phyloP scores from a whole-genome alignment of 2,329 filamentous ascomycete genomes.

The Herpotrichia juniperi region DNA sequence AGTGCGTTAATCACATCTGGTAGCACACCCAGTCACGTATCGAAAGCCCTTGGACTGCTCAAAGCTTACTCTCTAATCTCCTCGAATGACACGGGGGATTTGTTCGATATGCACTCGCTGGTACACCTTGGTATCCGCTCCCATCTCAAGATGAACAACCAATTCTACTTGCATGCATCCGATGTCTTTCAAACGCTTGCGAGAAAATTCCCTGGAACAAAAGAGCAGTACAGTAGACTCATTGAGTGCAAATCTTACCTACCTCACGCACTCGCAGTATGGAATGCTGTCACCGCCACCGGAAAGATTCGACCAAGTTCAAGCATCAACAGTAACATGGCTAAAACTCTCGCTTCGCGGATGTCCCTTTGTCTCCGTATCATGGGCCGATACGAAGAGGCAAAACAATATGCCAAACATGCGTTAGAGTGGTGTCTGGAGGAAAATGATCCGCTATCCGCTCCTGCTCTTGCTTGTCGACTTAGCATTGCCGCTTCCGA shows the following conservation, averaged over 20 bases:
- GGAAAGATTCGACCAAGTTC: background rate
- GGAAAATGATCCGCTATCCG: background rate
- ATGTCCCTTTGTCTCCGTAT: conserved; percentile 6
- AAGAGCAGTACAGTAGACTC: conserved; percentile 3
- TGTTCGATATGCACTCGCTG: conserved; percentile 1
- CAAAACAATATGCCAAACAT: conserved; percentile 1
- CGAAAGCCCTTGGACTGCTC: background rate
- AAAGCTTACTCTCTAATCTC: conserved; percentile 4
- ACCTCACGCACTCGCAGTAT: conserved; percentile 5
- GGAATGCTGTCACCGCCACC: background rate
- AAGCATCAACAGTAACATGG: background rate
- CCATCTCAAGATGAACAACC: background rate
- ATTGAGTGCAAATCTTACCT: background rate
- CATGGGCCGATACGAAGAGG: conserved; percentile 1
- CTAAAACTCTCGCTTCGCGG: conserved; percentile 2
- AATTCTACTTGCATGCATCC: background rate
- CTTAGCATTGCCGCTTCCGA: background rate
- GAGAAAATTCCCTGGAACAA: background rate
- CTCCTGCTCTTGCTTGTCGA: background rate
- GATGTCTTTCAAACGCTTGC: background rate
- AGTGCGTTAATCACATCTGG: background rate
- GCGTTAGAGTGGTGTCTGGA: background rate
- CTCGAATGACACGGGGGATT: background rate
- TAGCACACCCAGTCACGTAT: background rate
- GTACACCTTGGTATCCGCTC: background rate